Conservation (phyloP, 2,329 filamentous ascomycete species). For the Fusarium temperatum region DNA sequence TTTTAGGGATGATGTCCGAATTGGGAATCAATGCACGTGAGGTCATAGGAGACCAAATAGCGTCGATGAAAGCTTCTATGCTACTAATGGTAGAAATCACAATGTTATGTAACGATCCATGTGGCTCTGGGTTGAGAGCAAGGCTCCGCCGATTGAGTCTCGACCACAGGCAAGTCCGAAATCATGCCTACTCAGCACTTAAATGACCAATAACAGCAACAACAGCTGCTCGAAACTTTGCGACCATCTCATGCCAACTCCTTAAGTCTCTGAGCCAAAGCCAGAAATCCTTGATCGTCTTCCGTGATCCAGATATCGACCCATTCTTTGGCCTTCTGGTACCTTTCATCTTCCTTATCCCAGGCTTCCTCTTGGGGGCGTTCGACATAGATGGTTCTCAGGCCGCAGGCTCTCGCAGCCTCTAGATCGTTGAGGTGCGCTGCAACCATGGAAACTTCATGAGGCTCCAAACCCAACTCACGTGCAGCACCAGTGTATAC, state of each 20-base stretch:
- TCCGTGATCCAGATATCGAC: constrained; percentile 52
- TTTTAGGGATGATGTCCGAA: neutral
- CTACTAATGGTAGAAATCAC: neutral
- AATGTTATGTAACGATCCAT: neutral
- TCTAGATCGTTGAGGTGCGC: constrained; percentile 76
- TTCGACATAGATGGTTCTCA: constrained; percentile 80
- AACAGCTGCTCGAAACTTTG: neutral
- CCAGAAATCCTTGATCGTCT: constrained; percentile 46
- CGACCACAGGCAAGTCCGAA: neutral
- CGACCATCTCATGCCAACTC: constrained; percentile 13
- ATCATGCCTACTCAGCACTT: neutral
- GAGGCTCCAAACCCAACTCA: constrained; percentile 63
- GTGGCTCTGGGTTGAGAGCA: neutral
- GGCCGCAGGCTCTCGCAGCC: constrained; percentile 70
- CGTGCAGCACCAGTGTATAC: constrained; percentile 75
- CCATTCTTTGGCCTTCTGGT: constrained; percentile 58
- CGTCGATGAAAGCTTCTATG: neutral
- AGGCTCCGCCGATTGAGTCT: neutral
- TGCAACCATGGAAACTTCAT: constrained; percentile 79
- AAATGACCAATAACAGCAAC: neutral
- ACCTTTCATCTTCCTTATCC: constrained; percentile 58
- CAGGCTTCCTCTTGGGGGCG: constrained; percentile 72
- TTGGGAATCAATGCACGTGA: neutral
- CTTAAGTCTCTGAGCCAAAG: constrained; percentile 42
- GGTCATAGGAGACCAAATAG: neutral